phyloP scores from a whole-genome alignment of 768 basidiomycete genomes.

The Suillus brevipes region DNA sequence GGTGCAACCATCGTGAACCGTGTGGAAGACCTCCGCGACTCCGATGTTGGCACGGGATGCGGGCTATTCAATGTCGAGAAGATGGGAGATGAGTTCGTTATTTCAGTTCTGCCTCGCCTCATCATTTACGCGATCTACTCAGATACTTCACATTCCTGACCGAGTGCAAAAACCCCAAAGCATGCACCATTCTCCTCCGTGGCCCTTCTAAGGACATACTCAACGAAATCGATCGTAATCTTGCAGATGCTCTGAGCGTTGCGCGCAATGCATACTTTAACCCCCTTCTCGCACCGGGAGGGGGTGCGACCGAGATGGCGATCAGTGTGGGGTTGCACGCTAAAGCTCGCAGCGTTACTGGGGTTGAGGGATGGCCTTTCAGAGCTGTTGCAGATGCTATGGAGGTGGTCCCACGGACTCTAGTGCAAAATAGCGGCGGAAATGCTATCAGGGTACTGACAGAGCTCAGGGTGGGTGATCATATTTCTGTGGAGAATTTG shows the following conservation, averaged over 20 bases:
- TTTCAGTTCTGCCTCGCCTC: slow-evolving; percentile 2
- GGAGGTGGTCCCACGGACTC: slow-evolving; percentile 94
- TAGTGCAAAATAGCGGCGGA: slow-evolving; percentile 94
- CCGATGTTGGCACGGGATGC: slow-evolving; percentile 90
- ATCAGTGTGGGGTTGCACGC: slow-evolving; percentile 84
- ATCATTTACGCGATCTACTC: slow-evolving; percentile 5
- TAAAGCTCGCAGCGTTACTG: slow-evolving; percentile 76
- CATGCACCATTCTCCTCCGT: slow-evolving; percentile 96
- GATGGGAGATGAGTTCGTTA: slow-evolving; percentile 84
- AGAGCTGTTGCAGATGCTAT: slow-evolving; percentile 93
- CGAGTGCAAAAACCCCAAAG: slow-evolving; percentile 88
- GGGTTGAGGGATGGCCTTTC: slow-evolving; percentile 90
- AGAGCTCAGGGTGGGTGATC: slow-evolving; percentile 74
- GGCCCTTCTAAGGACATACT: slow-evolving; percentile 98
- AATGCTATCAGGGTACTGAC: slow-evolving; percentile 93
- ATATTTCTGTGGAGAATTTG: background rate
- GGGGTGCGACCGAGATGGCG: slow-evolving; percentile 98
- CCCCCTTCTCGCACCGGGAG: slow-evolving; percentile 90
- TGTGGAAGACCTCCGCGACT: slow-evolving; percentile 89
- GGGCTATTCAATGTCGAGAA: slow-evolving; percentile 98
- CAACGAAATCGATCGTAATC: slow-evolving; percentile 96
- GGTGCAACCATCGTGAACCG: slow-evolving; percentile 98
- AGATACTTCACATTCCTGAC: slow-evolving; percentile 98
- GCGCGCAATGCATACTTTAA: slow-evolving; percentile 97
- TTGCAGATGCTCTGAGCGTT: slow-evolving; percentile 96